Evolutionary conservation across 306 rosid species (phyloP), one percentile per base, ranked within the genome.

Genomic region (Pterocarpus santalinus): DNA sequence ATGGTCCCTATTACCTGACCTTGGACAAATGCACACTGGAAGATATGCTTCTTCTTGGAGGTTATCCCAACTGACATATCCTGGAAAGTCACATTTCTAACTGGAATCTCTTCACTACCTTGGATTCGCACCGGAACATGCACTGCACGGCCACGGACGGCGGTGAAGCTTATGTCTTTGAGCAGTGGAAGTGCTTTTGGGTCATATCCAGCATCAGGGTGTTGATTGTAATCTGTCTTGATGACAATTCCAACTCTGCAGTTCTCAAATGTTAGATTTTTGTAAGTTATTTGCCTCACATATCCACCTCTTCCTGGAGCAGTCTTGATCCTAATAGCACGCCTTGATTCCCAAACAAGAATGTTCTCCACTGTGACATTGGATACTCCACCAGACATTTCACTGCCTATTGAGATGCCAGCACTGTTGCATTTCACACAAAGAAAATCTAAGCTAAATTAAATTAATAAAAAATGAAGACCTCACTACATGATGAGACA

Each of bases 271-370:
- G 92, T 91, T n/a, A 94, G 73, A 80, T 94, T 94, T 2, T 81
- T 63, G 80, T 90, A 94, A 5, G 82, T 75, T 74, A 94, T 90
- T 76, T 86, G 86, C 22, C 79, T 82, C 73, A 94, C 97, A 15
- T 91, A 92, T 43, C 97, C 97, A 0, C 98, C 98, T 91, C 98
- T 91, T 72, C 98, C 97, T 0, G 97, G 89, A 52, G 98, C 98
- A 0, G 97, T 94, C 74, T 92, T 94, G 92, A 94, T 94, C 73
- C 98, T 88, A 14, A 94, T 88, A 5, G 90, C 98, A 30, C 98
- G 97, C 79, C 97, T 86, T 34, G 98, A 94, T 79, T 86, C 76
- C 98, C 98, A 94, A 38, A 92, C 90, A 17, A 91, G 83, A 43
- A 94, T 68, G 80, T 94, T 94, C 84, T 94, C 97, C 62, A 94